These are phyloP conservation scores for Crithidia mellificae DNA, from an alignment of 208 protist genomes.

Conservation along the genomic window DNA sequence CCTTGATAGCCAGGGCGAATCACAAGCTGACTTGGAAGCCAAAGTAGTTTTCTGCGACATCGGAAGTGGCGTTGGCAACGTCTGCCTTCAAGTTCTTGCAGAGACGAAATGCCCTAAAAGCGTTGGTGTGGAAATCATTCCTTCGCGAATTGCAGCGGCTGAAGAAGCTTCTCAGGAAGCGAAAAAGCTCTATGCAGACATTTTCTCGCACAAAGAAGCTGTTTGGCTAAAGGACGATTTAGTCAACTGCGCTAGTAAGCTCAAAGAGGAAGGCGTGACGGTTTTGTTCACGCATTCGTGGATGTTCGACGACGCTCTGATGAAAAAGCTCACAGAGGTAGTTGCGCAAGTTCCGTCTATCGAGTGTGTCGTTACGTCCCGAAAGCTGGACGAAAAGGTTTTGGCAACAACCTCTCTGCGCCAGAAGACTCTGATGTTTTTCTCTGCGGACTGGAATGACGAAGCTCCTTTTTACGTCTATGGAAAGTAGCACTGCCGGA, in stretches of 20 bases:
- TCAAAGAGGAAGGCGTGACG: constrained; percentile 64
- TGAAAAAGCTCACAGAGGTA: constrained; percentile 62
- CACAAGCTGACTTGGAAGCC: constrained; percentile 42
- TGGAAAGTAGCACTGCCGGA: background rate
- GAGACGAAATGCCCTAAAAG: constrained; percentile 71
- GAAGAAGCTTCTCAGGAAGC: constrained; percentile 49
- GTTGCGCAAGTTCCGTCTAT: constrained; percentile 58
- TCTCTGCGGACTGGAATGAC: constrained; percentile 79
- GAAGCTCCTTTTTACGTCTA: constrained; percentile 84
- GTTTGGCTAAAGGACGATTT: constrained; percentile 75
- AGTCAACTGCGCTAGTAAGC: constrained; percentile 44
- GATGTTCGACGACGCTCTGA: constrained; percentile 86
- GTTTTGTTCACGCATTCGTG: constrained; percentile 81
- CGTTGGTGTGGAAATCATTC: constrained; percentile 82
- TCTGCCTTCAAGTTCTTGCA: constrained; percentile 80
- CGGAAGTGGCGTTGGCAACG: constrained; percentile 82
- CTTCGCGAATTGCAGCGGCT: constrained; percentile 58
- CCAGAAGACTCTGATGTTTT: constrained; percentile 50
- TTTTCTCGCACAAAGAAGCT: constrained; percentile 61
- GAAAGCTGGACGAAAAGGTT: constrained; percentile 57
- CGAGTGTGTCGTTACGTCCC: constrained; percentile 76
- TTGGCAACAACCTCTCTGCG: constrained; percentile 37
- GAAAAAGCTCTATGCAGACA: constrained; percentile 48
- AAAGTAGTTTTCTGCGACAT: constrained; percentile 82
- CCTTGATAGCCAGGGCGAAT: constrained; percentile 30